phyloP scores from a whole-genome alignment of 73 alveolate genomes.

The Breviolum minutum region DNA sequence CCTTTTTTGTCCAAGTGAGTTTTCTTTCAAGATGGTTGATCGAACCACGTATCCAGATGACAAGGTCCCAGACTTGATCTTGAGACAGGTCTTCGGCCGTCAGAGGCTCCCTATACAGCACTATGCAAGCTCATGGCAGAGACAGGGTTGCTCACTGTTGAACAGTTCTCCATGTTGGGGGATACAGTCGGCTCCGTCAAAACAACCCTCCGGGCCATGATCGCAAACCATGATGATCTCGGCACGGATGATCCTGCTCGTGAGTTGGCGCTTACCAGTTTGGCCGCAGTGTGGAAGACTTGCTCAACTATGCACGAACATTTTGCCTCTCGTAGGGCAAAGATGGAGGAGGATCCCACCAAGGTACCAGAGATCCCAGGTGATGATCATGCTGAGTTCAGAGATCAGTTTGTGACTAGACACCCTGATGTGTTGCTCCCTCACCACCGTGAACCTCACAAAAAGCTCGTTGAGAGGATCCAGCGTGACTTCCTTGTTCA shows the following conservation, averaged over 20 bases:
- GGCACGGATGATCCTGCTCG: not conserved
- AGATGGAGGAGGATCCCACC: constrained; percentile 71
- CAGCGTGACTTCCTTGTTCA: constrained; percentile 27
- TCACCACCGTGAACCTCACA: constrained; percentile 26
- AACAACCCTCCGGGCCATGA: not conserved
- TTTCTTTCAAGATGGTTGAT: constrained; percentile 53
- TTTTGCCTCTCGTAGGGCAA: constrained; percentile 46
- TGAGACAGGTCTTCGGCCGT: constrained; percentile 26
- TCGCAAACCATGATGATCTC: not conserved
- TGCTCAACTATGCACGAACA: constrained; percentile 38
- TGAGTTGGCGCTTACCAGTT: not conserved
- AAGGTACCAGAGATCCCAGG: constrained; percentile 59
- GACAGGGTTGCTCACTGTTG: not conserved
- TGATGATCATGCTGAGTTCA: constrained; percentile 42
- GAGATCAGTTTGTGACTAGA: not conserved
- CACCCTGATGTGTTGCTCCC: constrained; percentile 15
- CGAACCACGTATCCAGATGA: constrained; percentile 7
- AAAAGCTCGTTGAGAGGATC: constrained; percentile 12
- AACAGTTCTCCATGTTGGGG: not conserved
- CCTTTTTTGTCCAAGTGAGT: no score
- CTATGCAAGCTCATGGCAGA: constrained; percentile 24
- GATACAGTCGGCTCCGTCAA: not conserved
- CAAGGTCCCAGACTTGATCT: not conserved
- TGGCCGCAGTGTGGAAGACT: constrained; percentile 19
- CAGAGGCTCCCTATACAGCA: not conserved